Base-by-base conservation (phyloP, 192 early-diverging fungal species). In the Gigaspora rosea region DNA sequence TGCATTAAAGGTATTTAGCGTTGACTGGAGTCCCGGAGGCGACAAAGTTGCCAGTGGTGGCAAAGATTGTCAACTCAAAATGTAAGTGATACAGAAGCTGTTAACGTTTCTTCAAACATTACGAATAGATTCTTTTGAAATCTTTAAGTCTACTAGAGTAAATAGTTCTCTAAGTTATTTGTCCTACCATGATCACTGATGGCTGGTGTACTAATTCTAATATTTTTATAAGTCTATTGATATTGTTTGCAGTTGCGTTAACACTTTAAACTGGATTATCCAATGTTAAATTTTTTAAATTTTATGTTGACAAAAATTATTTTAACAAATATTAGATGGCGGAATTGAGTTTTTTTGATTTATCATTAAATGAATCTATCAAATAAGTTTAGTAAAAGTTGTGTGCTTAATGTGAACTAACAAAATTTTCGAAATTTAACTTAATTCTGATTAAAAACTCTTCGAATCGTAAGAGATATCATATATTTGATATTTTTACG, bases 21-120 rank as follows among this genome's bases (percentile, higher is more conserved):
- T 97, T 8, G 97, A 99, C 82, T 99, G 97, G 97, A 91, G 91
- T 73, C 97, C 97, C 6, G 86, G 88, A 35, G 97, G 96, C 46
- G 94, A 96, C 75, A 90, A 91, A 56, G 95, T 96, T 8, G 95
- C 92, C 54, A 95, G 94, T 85, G 97, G 96, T 57, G 94, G 94
- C 74, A 97, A 96, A 77, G 97, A 99, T 81, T 88, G 91, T 54
- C 89, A 92, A 46, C 82, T 99, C 64, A 97, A 96, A 80, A 89
- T 99, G 84, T 98, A 90, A 80, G 82, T 81, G 78, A 71, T 80
- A 71, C 76, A 4, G 4, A 0, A 27, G 27, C 27, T 33, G 8
- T 33, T 62, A 33, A 33, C 22, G 32, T 32, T 33, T 62, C 18
- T 41, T 41, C 41, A 41, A 41, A 7, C 41, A 41, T 7, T 41